phyloP scores from a whole-genome alignment of 805 yeast genomes.

The Wickerhamiella alocasiicola region DNA sequence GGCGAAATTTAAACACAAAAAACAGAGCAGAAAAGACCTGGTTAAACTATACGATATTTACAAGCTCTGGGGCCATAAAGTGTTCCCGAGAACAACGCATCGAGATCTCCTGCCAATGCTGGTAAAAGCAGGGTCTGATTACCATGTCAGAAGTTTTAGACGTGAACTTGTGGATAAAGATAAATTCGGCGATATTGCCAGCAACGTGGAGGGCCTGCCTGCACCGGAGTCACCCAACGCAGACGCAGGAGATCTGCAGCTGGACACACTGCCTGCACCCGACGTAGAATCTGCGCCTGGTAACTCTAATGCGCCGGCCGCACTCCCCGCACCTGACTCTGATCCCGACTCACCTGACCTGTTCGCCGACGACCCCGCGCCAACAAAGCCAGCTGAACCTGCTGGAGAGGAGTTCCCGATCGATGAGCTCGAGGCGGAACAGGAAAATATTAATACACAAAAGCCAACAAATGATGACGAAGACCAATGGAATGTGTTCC shows the following conservation, averaged over 20 bases:
- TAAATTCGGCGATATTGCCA: constrained; percentile 17
- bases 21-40: constrained; percentile 40
- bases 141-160: constrained; percentile 16
- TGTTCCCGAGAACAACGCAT: constrained; percentile 72
- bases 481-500: constrained; percentile 15
- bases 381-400: not conserved
- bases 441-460: too few species aligned
- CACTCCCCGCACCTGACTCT: not conserved
- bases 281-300: not conserved
- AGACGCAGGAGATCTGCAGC: not conserved
- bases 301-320: not conserved
- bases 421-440: too few species aligned
- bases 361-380: too few species aligned
- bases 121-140: constrained; percentile 34
- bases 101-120: constrained; percentile 50
- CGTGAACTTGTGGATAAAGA: constrained; percentile 17
- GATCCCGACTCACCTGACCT: too few species aligned
- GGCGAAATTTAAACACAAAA: constrained; percentile 27
- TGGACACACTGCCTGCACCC: too few species aligned
- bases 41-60: constrained; percentile 41
- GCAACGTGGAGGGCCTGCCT: too few species aligned
- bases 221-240: too few species aligned
- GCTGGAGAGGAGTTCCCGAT: not conserved
- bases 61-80: constrained; percentile 62
- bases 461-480: constrained; percentile 14